These are phyloP conservation scores for Cercospora sp. DNA, from an alignment of 2,329 filamentous ascomycete species.

Conservation along the genomic window DNA sequence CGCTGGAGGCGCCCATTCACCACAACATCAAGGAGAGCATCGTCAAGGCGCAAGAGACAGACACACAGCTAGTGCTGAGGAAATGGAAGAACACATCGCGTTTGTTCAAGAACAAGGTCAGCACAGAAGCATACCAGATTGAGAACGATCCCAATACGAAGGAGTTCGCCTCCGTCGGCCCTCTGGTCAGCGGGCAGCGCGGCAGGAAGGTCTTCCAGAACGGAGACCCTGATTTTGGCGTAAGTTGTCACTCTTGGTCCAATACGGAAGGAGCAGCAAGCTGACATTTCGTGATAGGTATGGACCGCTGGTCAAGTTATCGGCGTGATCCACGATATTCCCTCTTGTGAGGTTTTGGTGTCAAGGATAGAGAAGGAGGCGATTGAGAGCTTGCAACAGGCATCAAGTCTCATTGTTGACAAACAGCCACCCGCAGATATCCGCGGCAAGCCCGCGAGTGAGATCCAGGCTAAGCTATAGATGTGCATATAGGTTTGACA, in stretches of 20 bases:
- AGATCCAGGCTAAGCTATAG: slow-evolving; percentile 31
- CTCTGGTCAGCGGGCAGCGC: slow-evolving; percentile 84
- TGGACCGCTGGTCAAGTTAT: slow-evolving; percentile 99
- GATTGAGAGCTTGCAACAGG: slow-evolving; percentile 44
- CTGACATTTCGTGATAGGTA: slow-evolving; percentile 56
- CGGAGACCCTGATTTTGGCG: slow-evolving; percentile 86
- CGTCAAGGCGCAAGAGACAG: slow-evolving; percentile 81
- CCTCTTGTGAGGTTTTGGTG: slow-evolving; percentile 50
- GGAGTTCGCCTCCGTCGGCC: slow-evolving; percentile 85
- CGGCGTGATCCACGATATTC: slow-evolving; percentile 55
- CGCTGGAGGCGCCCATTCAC: slow-evolving; percentile 89
- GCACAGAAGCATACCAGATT: slow-evolving; percentile 74
- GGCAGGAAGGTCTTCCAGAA: slow-evolving; percentile 90
- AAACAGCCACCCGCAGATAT: slow-evolving; percentile 39
- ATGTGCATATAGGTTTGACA: slow-evolving; percentile 10
- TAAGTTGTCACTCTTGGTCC: too few species aligned
- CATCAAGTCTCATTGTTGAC: slow-evolving; percentile 43
- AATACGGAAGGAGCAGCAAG: too few species aligned
- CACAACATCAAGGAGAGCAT: slow-evolving; percentile 91
- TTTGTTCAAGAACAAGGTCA: slow-evolving; percentile 87
- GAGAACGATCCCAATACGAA: slow-evolving; percentile 80
- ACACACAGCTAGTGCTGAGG: slow-evolving; percentile 83
- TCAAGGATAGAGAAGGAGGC: slow-evolving; percentile 51
- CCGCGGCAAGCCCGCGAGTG: slow-evolving; percentile 33
- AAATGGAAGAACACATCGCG: slow-evolving; percentile 92